A percentile compares a stretch with the other conserved stretches of the same genome.
Conservation (phyloP, 352 stramenopile genomes). For the Labyrinthula sp. region DNA sequence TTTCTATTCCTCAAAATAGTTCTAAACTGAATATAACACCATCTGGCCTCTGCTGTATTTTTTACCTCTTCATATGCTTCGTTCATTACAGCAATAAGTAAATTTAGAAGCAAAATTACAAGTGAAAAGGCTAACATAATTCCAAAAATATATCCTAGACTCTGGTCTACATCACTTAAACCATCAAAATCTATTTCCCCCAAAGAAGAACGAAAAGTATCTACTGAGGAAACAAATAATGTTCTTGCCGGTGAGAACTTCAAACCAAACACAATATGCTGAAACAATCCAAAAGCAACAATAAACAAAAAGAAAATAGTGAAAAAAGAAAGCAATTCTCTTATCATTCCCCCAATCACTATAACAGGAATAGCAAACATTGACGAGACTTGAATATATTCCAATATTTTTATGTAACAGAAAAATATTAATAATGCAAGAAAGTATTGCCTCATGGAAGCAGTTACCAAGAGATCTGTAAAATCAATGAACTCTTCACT, state of each 20-base stretch:
- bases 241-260: background rate
- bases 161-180: conserved; percentile 11
- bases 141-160: conserved; percentile 6
- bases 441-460: conserved; percentile 5
- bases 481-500: conserved; percentile 11
- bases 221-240: conserved; percentile 1
- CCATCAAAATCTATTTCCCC: conserved; percentile 24
- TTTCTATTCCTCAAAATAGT: conserved; percentile 2
- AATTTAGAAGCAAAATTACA: conserved; percentile 25
- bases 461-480: conserved; percentile 1
- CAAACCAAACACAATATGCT: conserved; percentile 21
- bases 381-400: conserved; percentile 18
- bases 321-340: conserved; percentile 13
- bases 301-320: conserved; percentile 24
- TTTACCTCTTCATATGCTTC: conserved; percentile 29
- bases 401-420: conserved; percentile 19
- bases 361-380: conserved; percentile 18
- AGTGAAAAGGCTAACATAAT: conserved; percentile 5
- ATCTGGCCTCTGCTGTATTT: conserved; percentile 9
- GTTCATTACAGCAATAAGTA: conserved; percentile 27
- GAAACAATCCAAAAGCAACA: conserved; percentile 21
- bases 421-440: conserved; percentile 10
- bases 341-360: conserved; percentile 19
- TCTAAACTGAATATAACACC: conserved; percentile 24
- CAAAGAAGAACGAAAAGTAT: conserved; percentile 12